Evolutionary conservation across 352 stramenopile species (phyloP), one percentile per base, ranked within the genome.

Genomic region (Pythium periplocum): DNA sequence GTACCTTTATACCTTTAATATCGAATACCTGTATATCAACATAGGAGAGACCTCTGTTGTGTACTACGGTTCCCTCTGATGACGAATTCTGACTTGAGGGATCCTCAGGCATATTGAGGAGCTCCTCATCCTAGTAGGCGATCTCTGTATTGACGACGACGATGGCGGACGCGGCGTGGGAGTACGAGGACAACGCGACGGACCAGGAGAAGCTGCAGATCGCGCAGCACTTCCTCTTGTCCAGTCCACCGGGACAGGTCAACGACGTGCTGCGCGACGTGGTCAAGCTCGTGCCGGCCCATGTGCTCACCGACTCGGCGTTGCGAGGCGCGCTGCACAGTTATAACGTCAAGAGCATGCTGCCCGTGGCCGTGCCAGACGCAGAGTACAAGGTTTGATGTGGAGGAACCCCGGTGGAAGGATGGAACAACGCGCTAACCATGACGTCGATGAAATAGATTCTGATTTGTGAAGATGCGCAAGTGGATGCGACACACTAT

Each of bases 191-290:
- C 4, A 31, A 86, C 53, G 79, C 90, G 30, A 69, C 81, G 43
- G 81, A 93, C 61, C 79, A 95, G 57, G 87, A 96, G 71, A 95
- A 96, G 78, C 69, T 96, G 45, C 71, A 80, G 53, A 91, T 96
- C 53, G 83, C 86, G 51, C 81, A 95, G 73, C 83, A 86, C 38
- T 93, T 96, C 48, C 62, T 98, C 53, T 68, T 96, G n/a, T 87
- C 87, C 9, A 94, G 77, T 58, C 90, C 87, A 3, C 89, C 92
- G 0, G 89, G 90, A 11, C 83, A 97, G 72, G 70, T 97, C 52
- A 73, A 94, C 49, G 83, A 96, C 48, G 85, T 96, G 50, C 59
- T 90, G 48, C 72, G 73, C 59, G 87, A 96, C 62, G 78, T 96
- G 30, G 73, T 66, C 17, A 90, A 91, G 68, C 75, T 96, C n/a